Conservation (phyloP, 2,329 filamentous ascomycete species). For the Colletotrichum sp. region DNA sequence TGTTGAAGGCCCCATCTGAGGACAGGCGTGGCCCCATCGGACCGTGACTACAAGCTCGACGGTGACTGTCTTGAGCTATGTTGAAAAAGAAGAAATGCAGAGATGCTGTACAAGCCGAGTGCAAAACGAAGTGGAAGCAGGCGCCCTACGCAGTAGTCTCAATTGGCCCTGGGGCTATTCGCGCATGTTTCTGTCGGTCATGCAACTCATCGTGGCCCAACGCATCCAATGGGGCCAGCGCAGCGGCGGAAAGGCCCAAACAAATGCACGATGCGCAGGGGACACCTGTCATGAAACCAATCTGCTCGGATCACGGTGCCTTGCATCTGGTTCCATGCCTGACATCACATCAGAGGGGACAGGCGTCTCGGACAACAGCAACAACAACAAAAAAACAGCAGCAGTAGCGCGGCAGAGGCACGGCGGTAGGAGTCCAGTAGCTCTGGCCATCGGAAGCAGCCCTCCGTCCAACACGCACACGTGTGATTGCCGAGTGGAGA, state of each 20-base stretch:
- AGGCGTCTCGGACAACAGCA: background rate
- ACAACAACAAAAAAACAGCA: background rate
- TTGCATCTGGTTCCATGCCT: background rate
- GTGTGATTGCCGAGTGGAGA: background rate
- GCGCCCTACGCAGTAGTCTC: background rate
- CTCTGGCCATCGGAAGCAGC: background rate
- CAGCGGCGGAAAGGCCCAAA: constrained; percentile 2
- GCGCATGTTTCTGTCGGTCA: background rate
- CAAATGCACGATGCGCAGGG: constrained; percentile 9
- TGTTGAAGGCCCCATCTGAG: background rate
- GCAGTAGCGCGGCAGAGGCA: background rate
- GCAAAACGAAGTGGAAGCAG: background rate
- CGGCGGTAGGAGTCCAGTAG: background rate
- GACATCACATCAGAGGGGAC: background rate
- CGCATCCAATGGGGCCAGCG: background rate
- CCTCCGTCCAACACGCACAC: background rate
- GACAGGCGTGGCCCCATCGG: background rate
- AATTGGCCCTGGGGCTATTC: background rate
- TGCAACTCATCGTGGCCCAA: background rate
- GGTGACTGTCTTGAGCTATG: background rate
- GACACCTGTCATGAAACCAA: constrained; percentile 6
- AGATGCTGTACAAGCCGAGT: background rate
- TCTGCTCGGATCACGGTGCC: background rate
- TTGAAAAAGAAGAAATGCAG: background rate
- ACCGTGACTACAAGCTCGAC: background rate